Base-by-base conservation (phyloP, 2,329 filamentous ascomycete species). In the Magnaporthiopsis rhizophila region DNA sequence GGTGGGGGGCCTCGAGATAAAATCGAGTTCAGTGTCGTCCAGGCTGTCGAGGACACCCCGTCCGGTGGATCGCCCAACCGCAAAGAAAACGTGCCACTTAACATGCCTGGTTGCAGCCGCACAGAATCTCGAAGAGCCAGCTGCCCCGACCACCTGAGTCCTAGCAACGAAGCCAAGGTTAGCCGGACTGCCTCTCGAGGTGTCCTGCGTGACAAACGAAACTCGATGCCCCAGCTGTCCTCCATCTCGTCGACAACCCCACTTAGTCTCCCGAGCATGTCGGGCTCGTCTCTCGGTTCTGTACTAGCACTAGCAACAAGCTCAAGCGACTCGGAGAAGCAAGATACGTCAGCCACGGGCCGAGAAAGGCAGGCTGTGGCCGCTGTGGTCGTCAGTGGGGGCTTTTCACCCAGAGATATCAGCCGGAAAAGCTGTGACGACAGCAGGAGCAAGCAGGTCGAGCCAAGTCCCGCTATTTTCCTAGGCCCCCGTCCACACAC, bases 1-100 rank as follows among this genome's bases (percentile, higher is more conserved):
- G 72, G 73, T 12, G 73, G 73, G 62, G 80, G 81, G 0, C 81
- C 81, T 24, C 74, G 81, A 66, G 81, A 83, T 69, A 75, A 74
- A n/a, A 76, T 83, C 57, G 80, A 83, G 66, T 83, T 82, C 64
- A 71, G 72, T 4, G 73, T 79, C 36, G 67, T 64, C 58, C 68
- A 71, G 36, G 65, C 65, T 11, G 64, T 65, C 62, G 64, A 65
- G 59, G 62, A 62, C 53, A 24, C 26, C 50, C 32, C 38, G n/a
- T 59, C 62, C 5, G 34, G 45, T 3, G 50, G 26, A 21, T 53
- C 45, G n/a, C 45, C 45, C 45, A 24, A 53, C 45, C 18, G 45
- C n/a, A 3, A 24, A 53, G 45, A 53, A 53, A 53, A 53, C 9
- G 45, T n/a, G 6, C 21, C 21, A 5, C 45, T 21, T 11, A 11